Conservation (phyloP, 2,329 filamentous ascomycete species). For the Penicillium fuscoglaucum region DNA sequence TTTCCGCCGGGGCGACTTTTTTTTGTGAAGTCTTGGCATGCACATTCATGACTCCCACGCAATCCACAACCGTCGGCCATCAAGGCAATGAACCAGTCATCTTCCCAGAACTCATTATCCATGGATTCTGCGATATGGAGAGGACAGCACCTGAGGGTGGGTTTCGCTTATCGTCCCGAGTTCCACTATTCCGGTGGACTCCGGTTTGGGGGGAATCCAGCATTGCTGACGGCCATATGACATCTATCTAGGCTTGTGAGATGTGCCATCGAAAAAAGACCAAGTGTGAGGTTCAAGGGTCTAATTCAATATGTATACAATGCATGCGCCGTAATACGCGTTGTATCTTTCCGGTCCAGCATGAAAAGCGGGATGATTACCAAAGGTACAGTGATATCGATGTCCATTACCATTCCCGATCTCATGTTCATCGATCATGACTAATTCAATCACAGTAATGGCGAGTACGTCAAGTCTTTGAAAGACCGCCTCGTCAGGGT, state of each 20-base stretch:
- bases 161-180: background rate
- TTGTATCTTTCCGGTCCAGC: conserved; percentile 87
- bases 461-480: conserved; percentile 89
- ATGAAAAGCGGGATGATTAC: conserved; percentile 87
- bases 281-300: conserved; percentile 90
- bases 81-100: conserved; percentile 5
- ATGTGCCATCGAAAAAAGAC: conserved; percentile 88
- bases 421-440: background rate
- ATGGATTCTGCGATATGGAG: background rate
- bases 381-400: conserved; percentile 66
- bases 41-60: conserved; percentile 10
- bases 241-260: conserved; percentile 71
- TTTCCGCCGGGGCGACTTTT: background rate
- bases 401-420: background rate
- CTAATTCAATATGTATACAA: conserved; percentile 70
- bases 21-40: conserved; percentile 22
- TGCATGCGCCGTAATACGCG: conserved; percentile 94
- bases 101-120: conserved; percentile 2
- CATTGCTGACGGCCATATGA: conserved; percentile 4
- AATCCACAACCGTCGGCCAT: conserved; percentile 16
- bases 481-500: conserved; percentile 89
- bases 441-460: conserved; percentile 51
- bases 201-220: background rate
- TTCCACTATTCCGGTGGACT: background rate
- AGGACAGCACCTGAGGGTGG: conserved; percentile 1